Conservation (phyloP, 2,329 filamentous ascomycete genomes). For the Colletotrichum lindemuthianum region DNA sequence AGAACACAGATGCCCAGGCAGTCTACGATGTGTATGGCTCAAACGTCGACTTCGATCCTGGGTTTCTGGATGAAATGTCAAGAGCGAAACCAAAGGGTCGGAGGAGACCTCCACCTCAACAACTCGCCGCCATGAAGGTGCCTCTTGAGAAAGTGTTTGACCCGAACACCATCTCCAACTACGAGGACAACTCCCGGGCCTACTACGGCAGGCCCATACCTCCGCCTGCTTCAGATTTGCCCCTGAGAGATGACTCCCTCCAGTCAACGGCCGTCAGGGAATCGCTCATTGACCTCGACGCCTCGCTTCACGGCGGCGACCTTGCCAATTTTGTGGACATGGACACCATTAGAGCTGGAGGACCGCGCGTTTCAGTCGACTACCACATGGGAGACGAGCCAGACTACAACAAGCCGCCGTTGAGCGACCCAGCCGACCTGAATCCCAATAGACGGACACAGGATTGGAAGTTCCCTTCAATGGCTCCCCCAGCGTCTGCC, state of each 20-base stretch:
- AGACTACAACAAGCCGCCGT: conserved; percentile 58
- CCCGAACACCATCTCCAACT: conserved; percentile 71
- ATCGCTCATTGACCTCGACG: conserved; percentile 73
- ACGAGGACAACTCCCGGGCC: conserved; percentile 69
- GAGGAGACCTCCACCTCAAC: conserved; percentile 67
- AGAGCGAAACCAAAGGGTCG: conserved; percentile 61
- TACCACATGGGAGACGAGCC: conserved; percentile 44
- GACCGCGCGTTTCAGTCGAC: conserved; percentile 58
- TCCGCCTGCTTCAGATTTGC: conserved; percentile 63
- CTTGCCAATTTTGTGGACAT: conserved; percentile 69
- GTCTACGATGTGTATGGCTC: conserved; percentile 71
- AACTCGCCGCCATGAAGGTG: conserved; percentile 65
- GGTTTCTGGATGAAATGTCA: conserved; percentile 58
- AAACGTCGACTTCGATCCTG: conserved; percentile 62
- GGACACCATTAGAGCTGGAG: conserved; percentile 66
- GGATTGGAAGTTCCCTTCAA: conserved; percentile 69
- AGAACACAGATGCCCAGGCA: conserved; percentile 64
- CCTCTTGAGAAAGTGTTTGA: conserved; percentile 74
- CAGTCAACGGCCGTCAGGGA: conserved; percentile 63
- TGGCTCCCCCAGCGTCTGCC: conserved; percentile 61
- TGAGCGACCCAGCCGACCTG: conserved; percentile 67
- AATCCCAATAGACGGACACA: conserved; percentile 62
- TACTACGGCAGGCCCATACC: conserved; percentile 65
- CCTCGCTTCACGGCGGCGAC: conserved; percentile 65
- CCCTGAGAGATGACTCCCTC: conserved; percentile 65